Base-by-base conservation (phyloP, 1,139 yeast genomes). In the Pichiaceae sp. region DNA sequence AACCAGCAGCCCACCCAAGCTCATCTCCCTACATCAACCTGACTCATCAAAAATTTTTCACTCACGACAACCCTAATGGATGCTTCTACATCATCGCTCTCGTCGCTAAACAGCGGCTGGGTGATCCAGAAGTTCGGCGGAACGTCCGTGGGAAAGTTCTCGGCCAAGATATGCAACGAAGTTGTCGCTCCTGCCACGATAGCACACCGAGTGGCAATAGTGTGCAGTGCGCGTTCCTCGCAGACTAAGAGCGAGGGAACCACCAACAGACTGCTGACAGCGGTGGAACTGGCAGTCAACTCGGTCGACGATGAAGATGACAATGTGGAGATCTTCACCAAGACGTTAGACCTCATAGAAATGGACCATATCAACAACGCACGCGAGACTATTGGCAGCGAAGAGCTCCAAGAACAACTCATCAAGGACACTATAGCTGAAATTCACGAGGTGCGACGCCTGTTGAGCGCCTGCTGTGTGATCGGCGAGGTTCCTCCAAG, bases 121-220 rank as follows among this genome's bases (percentile, higher is more conserved):
- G 64, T 91, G 17, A 83, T 91, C 7, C 98, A 91, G 59, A 91
- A 91, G 60, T 91, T 85, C 53, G 98, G 98, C 31, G 98, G 98
- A 37, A 91, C 98, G n/a, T 80, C 94, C 32, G 96, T 91, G 28
- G 98, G 98, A 23, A 91, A 91, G 57, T 89, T 89, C 58, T 85
- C 96, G 5, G 75, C 70, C 38, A 73, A 79, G 46, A 91, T 91
- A 38, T 89, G 87, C 15, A 82, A 82, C 45, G 85, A 86, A 47
- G 86, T 91, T 36, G 83, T 87, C 38, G 75, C 76, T 53, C 75
- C 67, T 25, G 84, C 78, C 54, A 66, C 78, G 28, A 56, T 69
- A 33, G 62, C 64, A 19, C 72, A 74, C 50, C 70, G 81, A 38
- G 95, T 89, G n/a, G 96, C 95, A 1, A 94, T 91, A 19, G 98